These are phyloP conservation scores for Dicorynia guianensis DNA, from an alignment of 306 rosid genomes.

Conservation along the genomic window DNA sequence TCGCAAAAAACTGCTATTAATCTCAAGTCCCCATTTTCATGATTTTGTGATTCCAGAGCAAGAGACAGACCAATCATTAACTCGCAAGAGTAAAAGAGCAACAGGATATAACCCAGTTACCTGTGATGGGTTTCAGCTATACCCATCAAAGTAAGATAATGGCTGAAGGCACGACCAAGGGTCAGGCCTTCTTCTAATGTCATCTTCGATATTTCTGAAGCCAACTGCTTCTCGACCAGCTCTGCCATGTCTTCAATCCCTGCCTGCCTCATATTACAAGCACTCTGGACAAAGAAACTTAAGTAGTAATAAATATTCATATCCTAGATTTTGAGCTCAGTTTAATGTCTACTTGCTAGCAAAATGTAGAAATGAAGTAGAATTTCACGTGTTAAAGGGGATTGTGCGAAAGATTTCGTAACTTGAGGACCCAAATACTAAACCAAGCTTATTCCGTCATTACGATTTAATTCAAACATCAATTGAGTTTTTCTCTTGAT, in stretches of 20 bases:
- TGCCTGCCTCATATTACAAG: constrained; percentile 85
- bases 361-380: background rate
- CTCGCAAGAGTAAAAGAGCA: constrained; percentile 1
- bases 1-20: background rate
- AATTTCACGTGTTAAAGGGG: background rate
- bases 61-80: background rate
- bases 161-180: constrained; percentile 92
- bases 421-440: constrained; percentile 1
- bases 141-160: constrained; percentile 87
- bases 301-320: constrained; percentile 13
- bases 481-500: constrained; percentile 9
- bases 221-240: constrained; percentile 84
- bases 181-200: constrained; percentile 81
- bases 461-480: constrained; percentile 11
- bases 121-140: constrained; percentile 96
- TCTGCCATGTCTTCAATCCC: constrained; percentile 82
- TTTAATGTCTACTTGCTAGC: constrained; percentile 30
- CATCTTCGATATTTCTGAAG: constrained; percentile 86
- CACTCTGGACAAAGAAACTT: constrained; percentile 61
- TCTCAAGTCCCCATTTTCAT: constrained; percentile 20
- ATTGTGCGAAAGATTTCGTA: background rate
- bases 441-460: background rate
- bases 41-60: constrained; percentile 14
- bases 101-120: constrained; percentile 41
- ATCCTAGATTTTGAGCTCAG: background rate